Evolutionary conservation across 352 stramenopile species (phyloP).

Genomic region (Pythium monospermum): DNA sequence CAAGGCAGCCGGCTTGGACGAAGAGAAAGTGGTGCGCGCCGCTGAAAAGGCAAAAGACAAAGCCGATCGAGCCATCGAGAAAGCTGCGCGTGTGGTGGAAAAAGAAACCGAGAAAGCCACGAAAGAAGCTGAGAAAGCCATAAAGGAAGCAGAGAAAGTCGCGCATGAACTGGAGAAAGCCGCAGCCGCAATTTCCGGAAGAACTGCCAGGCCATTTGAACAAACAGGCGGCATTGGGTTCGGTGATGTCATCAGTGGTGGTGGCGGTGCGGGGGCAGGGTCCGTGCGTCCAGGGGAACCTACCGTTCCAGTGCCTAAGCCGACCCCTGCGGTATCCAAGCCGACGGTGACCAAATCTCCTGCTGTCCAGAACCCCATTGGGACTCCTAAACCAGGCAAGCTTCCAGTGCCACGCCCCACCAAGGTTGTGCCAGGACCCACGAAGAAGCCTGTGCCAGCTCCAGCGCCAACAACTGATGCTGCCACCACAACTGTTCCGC

Average conservation of each 20-base stretch:
- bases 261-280: too few relatives aligned
- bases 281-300: too few relatives aligned
- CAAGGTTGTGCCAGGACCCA: background rate
- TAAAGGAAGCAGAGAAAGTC: conserved; percentile 8
- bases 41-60: conserved; percentile 2
- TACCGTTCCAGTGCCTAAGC: too few relatives aligned
- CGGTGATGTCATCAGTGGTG: too few relatives aligned
- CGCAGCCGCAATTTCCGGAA: too few relatives aligned
- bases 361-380: too few relatives aligned
- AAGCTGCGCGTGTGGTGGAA: background rate
- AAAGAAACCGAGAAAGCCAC: conserved; percentile 7
- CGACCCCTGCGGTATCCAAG: too few relatives aligned
- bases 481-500: too few relatives aligned
- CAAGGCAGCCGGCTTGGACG: conserved; percentile 5
- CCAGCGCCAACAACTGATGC: conserved; percentile 3
- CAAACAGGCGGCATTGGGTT: too few relatives aligned
- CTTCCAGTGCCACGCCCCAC: background rate
- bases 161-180: conserved; percentile 7
- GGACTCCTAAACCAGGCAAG: background rate
- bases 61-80: background rate
- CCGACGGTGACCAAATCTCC: too few relatives aligned
- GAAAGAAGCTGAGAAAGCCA: conserved; percentile 12
- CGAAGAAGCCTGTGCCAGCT: background rate
- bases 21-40: conserved; percentile 13
- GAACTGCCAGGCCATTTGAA: too few relatives aligned